Evolutionary conservation across 371 early-diverging fungal genomes (phyloP).

Genomic region (Mortierella polycephala): DNA sequence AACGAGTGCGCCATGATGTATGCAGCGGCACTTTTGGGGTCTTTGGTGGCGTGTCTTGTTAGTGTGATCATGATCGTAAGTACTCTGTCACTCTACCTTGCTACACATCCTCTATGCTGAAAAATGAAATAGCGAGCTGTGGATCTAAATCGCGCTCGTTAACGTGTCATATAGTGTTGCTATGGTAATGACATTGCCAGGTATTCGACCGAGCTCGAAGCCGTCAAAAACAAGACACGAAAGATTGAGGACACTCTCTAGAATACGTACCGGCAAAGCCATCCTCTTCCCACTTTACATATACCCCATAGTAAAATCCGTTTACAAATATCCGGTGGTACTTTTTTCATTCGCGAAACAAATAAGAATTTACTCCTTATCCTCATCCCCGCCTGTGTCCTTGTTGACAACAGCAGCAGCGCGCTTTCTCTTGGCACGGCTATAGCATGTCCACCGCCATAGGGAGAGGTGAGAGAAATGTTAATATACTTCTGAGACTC

Average conservation of each 20-base stretch:
- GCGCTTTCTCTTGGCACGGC: slow-evolving; percentile 97
- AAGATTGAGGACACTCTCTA: neutral
- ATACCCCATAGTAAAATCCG: neutral
- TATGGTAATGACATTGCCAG: slow-evolving; percentile 41
- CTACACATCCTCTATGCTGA: too few relatives aligned
- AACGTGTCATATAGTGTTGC: slow-evolving; percentile 23
- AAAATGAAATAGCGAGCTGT: neutral
- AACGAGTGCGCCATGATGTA: slow-evolving; percentile 38
- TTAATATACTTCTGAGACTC: slow-evolving; percentile 98
- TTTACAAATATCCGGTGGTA: neutral
- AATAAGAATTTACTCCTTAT: slow-evolving; percentile 32
- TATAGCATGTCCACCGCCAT: slow-evolving; percentile 98
- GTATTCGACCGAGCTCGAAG: slow-evolving; percentile 29
- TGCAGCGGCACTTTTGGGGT: slow-evolving; percentile 33
- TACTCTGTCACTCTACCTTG: neutral
- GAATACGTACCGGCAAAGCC: neutral
- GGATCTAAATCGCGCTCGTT: neutral
- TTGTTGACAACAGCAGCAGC: slow-evolving; percentile 71
- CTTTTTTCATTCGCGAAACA: neutral
- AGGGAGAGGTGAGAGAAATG: slow-evolving; percentile 97
- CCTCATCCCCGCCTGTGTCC: slow-evolving; percentile 73
- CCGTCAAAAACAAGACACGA: slow-evolving; percentile 21
- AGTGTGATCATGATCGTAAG: slow-evolving; percentile 52
- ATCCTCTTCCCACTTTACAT: neutral
- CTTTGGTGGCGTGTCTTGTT: slow-evolving; percentile 38